Base-by-base conservation (phyloP, 768 basidiomycete genomes). In the Cubamyces lactineus region DNA sequence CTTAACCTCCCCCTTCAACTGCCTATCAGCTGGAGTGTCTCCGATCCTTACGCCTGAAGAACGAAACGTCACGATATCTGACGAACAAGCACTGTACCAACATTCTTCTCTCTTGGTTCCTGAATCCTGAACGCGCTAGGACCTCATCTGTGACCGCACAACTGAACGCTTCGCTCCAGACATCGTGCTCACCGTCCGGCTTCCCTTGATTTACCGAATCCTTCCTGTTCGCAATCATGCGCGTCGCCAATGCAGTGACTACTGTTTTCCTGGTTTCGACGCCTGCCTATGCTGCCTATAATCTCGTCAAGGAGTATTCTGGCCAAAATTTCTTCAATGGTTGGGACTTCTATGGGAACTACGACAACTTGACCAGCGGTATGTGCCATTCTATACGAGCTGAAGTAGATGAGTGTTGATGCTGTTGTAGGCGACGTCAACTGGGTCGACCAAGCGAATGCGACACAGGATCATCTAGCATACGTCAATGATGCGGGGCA, bases 351-450 rank as follows among this genome's bases (percentile, higher is more conserved):
- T 80, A 75, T 53, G 78, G 76, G 3, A 71, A 63, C 53, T 78
- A 57, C 63, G 77, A 77, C 59, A 75, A 76, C 61, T 62, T 74
- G 28, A 75, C 74, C 23, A 72, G 69, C 39, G 74, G 75, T 77
- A 43, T 53, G 72, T 51, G 16, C n/a, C 30, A 34, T 21, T 1
- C 3, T 17, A 23, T 26, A 24, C 38, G 45, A 42, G 11, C 24
- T 15, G n/a, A 26, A 9, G 49, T 45, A 17, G 7, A 19, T 38
- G 21, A n/a, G n/a, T 28, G 40, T 40, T 30, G 11, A 17, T 11
- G 79, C 74, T 75, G 82, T 74, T 79, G 1, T 65, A 87, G 89
- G 88, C 45, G 87, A 89, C 66, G 86, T 84, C 12, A 81, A 79
- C 26, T 91, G 80, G 76, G 77, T 86, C 8, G 78, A 79, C 65